Conservation (phyloP, 495 filamentous ascomycete species). For the Neurospora sp. region DNA sequence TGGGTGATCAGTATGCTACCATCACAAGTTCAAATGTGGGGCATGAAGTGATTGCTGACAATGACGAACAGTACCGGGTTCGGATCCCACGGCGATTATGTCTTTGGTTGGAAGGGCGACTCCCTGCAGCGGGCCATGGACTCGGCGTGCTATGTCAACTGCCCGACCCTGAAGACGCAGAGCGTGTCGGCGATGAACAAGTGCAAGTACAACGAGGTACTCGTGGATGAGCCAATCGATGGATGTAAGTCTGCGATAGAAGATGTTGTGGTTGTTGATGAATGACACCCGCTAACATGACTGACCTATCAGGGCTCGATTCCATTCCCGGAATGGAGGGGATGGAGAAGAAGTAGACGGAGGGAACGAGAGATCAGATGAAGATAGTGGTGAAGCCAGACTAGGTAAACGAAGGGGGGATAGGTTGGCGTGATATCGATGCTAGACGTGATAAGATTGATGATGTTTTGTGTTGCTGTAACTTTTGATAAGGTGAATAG, state of each 20-base stretch:
- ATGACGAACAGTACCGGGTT: conserved; percentile 18
- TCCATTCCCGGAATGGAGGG: background rate
- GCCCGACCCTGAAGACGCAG: conserved; percentile 29
- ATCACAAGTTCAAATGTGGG: background rate
- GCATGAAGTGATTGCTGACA: background rate
- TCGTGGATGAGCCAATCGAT: conserved; percentile 17
- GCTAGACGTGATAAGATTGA: background rate
- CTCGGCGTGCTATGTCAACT: conserved; percentile 27
- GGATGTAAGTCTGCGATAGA: conserved; percentile 12
- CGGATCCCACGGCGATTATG: conserved; percentile 28
- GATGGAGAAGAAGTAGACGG: background rate
- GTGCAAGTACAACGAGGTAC: conserved; percentile 14
- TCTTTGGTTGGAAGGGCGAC: conserved; percentile 33
- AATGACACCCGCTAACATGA: background rate
- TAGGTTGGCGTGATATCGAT: background rate
- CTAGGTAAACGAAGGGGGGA: background rate
- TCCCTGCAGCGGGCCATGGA: conserved; percentile 30
- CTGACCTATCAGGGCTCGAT: background rate
- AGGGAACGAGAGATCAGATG: background rate
- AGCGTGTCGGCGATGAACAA: conserved; percentile 21
- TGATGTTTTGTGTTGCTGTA: background rate
- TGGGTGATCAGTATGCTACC: conserved; percentile 19
- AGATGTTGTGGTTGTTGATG: background rate
- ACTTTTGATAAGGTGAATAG: background rate
- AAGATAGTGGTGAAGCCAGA: background rate